These are phyloP conservation scores for Xerocomus amazonicus DNA, from an alignment of 1,284 basidiomycete species.

Conservation along the genomic window DNA sequence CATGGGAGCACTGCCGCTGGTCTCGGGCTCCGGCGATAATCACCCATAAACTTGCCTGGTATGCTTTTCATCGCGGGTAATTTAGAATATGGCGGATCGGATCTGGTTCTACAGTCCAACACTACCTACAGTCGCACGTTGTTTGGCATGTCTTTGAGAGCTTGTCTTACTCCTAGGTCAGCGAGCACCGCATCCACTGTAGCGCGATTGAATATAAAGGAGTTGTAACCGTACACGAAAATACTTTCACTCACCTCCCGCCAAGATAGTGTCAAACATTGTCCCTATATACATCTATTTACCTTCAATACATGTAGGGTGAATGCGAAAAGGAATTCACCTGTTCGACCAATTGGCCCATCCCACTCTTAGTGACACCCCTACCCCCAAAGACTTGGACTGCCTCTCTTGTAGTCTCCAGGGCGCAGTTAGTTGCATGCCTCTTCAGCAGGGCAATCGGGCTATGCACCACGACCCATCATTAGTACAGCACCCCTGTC, in stretches of 20 bases:
- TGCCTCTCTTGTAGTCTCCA: not conserved
- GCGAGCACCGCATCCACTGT: conserved; percentile 63
- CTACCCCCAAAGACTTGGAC: not conserved
- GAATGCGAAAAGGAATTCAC: not conserved
- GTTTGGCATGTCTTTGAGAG: conserved; percentile 61
- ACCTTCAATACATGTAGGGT: too few species aligned
- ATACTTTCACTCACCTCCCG: not conserved
- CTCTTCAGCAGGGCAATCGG: not conserved
- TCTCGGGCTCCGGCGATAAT: conserved; percentile 35
- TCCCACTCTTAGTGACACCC: not conserved
- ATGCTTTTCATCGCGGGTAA: not conserved
- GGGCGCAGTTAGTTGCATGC: not conserved
- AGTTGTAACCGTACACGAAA: not conserved
- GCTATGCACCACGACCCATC: not conserved
- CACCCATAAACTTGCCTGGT: conserved; percentile 1
- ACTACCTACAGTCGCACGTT: conserved; percentile 42
- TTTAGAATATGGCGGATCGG: not conserved
- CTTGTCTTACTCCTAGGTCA: conserved; percentile 69
- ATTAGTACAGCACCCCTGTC: not conserved
- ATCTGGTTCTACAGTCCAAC: conserved; percentile 17
- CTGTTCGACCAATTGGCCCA: not conserved
- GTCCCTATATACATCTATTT: not conserved
- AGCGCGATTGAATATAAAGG: not conserved
- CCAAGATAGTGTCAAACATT: not conserved
- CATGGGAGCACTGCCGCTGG: conserved; percentile 27